Evolutionary conservation across 2,329 filamentous ascomycete species (phyloP), one percentile per base, ranked within the genome.

Genomic region (Chalaropsis thielavioides): DNA sequence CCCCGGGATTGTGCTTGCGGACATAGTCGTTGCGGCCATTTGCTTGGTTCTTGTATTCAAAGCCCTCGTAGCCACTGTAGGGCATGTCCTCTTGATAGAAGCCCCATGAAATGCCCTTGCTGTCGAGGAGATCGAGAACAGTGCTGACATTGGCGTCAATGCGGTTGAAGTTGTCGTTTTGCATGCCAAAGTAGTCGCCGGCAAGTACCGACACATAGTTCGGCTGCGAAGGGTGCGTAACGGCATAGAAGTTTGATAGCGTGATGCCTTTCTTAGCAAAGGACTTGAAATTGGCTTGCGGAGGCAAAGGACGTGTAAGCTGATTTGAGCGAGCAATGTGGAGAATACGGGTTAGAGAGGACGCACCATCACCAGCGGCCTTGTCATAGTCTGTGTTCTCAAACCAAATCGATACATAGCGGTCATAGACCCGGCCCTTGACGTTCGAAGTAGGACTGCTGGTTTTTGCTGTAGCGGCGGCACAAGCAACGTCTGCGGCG

Each of bases 61-160:
- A 73, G 27, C 88, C 88, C 73, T 89, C 80, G 74, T 83, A 92
- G 13, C 89, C 89, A 1, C 83, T 79, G 74, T 84, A 90, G 1
- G 89, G 89, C 79, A 87, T 80, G 71, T 89, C 85, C 72, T 94
- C 89, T 73, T 91, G 83, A 75, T 92, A 94, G 68, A 85, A 78
- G 62, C 77, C 85, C 86, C 86, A 90, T 2, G 80, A 80, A 71
- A 90, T 84, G 64, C 78, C 77, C 70, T 80, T 81, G 69, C 80
- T 78, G 68, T 88, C 85, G 22, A 89, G 81, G 62, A 90, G 76
- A 73, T 90, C 86, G n/a, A 84, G 78, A 22, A 89, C 74, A 10
- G 84, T 85, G 8, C 83, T 85, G 54, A 89, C 75, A 71, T 89
- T 89, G 67, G 73, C 70, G 41, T 80, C 80, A 43, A 84, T 72